phyloP scores from a whole-genome alignment of 768 basidiomycete genomes.

The Mycena alexandri region DNA sequence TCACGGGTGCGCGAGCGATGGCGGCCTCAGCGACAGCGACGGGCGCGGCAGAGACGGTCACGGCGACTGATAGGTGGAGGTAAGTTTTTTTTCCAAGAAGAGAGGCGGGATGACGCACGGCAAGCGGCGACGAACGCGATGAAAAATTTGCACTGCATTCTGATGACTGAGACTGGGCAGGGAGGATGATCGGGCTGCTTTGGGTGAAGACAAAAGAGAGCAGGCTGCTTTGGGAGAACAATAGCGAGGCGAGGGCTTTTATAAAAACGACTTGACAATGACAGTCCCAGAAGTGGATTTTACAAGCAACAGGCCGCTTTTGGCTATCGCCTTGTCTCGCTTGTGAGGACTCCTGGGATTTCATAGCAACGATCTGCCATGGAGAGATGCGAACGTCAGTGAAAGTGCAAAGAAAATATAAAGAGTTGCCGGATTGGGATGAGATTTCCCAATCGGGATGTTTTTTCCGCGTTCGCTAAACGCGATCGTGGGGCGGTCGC shows the following conservation, averaged over 20 bases:
- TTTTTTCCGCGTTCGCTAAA: neutral
- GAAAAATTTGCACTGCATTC: constrained; percentile 34
- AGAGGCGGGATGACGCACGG: constrained; percentile 15
- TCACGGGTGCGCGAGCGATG: constrained; percentile 21
- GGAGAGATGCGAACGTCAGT: neutral
- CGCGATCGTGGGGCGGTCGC: no score
- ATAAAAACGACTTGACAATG: constrained; percentile 16
- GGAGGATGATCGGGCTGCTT: constrained; percentile 19
- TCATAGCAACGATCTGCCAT: constrained; percentile 25
- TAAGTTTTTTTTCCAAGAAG: constrained; percentile 6
- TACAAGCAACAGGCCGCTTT: constrained; percentile 29
- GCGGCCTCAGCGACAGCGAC: constrained; percentile 28
- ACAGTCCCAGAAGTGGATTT: constrained; percentile 23
- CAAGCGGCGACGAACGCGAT: constrained; percentile 33
- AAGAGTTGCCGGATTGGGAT: constrained; percentile 18
- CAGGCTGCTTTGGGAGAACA: constrained; percentile 33
- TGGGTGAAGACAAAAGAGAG: constrained; percentile 23
- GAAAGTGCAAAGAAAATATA: constrained; percentile 1
- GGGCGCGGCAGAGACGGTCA: constrained; percentile 35
- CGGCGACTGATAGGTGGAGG: constrained; percentile 23
- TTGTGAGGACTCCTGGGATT: neutral
- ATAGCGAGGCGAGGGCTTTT: constrained; percentile 23
- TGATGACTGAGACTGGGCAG: constrained; percentile 20
- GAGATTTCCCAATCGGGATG: constrained; percentile 29
- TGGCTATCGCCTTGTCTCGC: constrained; percentile 32